phyloP scores from a whole-genome alignment of 2,329 filamentous ascomycete species.

The Periconia macrospinosa region DNA sequence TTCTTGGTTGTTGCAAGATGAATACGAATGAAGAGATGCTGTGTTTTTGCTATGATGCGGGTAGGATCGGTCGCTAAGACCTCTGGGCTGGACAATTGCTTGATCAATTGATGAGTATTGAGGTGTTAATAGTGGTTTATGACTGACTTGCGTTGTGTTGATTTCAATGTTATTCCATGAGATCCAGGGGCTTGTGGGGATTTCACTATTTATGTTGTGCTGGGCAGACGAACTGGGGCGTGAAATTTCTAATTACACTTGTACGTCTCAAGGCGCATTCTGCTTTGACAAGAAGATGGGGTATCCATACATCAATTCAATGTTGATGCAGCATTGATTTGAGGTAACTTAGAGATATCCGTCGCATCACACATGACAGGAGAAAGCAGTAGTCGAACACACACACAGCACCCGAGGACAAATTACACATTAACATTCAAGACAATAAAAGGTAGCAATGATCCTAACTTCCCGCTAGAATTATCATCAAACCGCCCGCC shows the following conservation, averaged over 20 bases:
- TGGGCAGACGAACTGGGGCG: not conserved
- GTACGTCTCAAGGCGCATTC: too few relatives aligned
- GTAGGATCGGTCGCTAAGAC: not conserved
- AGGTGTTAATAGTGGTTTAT: too few relatives aligned
- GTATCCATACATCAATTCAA: too few relatives aligned
- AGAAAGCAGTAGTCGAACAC: too few relatives aligned
- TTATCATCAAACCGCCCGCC: not conserved
- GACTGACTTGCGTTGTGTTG: too few relatives aligned
- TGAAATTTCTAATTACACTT: not conserved
- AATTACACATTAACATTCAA: not conserved
- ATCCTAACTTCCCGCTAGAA: not conserved
- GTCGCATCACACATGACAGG: too few relatives aligned
- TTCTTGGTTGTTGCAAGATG: not conserved
- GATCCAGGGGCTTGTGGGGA: not conserved
- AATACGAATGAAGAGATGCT: not conserved
- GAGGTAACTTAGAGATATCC: too few relatives aligned
- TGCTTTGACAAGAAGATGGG: too few relatives aligned
- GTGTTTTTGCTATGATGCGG: not conserved
- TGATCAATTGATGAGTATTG: too few relatives aligned
- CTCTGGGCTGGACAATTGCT: not conserved
- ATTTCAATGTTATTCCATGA: too few relatives aligned
- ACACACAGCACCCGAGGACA: not conserved
- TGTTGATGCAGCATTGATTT: too few relatives aligned
- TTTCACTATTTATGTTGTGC: not conserved
- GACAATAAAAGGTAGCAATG: not conserved